Conservation (phyloP, 495 filamentous ascomycete genomes). For the Eremomyces bilateralis region DNA sequence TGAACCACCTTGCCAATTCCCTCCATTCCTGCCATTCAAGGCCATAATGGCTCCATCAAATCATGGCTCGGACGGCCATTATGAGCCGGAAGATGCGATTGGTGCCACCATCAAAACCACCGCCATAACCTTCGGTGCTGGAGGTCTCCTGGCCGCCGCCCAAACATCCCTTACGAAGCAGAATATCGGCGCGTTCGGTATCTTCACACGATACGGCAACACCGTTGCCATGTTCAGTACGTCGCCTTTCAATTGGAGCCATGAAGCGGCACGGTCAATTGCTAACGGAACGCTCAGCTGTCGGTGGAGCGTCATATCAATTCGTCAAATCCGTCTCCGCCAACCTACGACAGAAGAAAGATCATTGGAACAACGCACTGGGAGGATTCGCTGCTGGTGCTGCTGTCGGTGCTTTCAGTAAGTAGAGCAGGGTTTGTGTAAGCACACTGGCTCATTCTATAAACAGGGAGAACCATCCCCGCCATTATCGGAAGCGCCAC, state of each 20-base stretch:
- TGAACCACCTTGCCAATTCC: too few relatives aligned
- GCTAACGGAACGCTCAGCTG: conserved; percentile 28
- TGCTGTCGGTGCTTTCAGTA: too few relatives aligned
- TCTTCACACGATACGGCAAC: conserved; percentile 50
- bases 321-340: conserved; percentile 54
- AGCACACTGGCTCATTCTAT: too few relatives aligned
- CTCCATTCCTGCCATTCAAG: too few relatives aligned
- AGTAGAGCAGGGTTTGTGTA: too few relatives aligned
- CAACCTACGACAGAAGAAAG: conserved; percentile 58
- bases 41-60: too few relatives aligned
- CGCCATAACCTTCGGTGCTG: conserved; percentile 39
- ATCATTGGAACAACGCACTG: conserved; percentile 43
- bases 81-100: conserved; percentile 65
- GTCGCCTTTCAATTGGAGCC: conserved; percentile 3
- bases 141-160: conserved; percentile 49
- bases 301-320: conserved; percentile 57
- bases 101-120: conserved; percentile 38
- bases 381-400: conserved; percentile 54
- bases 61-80: too few relatives aligned
- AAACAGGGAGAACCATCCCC: conserved; percentile 50
- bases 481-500: conserved; percentile 60
- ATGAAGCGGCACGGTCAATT: neutral
- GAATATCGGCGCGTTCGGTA: conserved; percentile 54
- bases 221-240: conserved; percentile 46
- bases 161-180: conserved; percentile 66